A percentile compares a stretch with the other conserved stretches of the same genome.
These are phyloP conservation scores for Thraustochytrium sp. DNA, from an alignment of 352 stramenopile genomes.

Conservation along the genomic window DNA sequence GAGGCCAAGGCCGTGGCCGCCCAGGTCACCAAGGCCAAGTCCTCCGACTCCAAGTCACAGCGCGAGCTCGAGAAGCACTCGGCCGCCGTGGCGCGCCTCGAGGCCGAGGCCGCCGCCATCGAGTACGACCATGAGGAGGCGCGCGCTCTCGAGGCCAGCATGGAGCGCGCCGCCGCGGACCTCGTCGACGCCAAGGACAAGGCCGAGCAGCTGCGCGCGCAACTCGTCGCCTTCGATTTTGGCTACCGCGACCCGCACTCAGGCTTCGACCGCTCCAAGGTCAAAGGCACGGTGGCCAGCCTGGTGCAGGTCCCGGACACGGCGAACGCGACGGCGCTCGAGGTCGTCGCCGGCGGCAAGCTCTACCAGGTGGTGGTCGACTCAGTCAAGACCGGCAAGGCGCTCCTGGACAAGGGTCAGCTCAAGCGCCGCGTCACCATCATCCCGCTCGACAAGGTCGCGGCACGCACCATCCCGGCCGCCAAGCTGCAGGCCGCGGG, in stretches of 20 bases:
- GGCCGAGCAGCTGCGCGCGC: slow-evolving; percentile 81
- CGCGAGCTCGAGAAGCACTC: slow-evolving; percentile 67
- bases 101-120: slow-evolving; percentile 56
- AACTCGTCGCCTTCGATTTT: slow-evolving; percentile 92
- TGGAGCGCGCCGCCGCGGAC: slow-evolving; percentile 62
- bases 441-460: slow-evolving; percentile 85
- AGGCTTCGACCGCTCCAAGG: slow-evolving; percentile 87
- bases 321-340: slow-evolving; percentile 86
- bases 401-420: slow-evolving; percentile 92
- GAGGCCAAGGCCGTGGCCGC: background rate
- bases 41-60: slow-evolving; percentile 49
- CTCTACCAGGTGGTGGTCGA: slow-evolving; percentile 98
- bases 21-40: slow-evolving; percentile 53
- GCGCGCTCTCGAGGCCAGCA: slow-evolving; percentile 59
- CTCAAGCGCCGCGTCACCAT: slow-evolving; percentile 94
- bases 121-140: slow-evolving; percentile 61
- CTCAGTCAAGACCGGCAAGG: slow-evolving; percentile 94
- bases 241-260: slow-evolving; percentile 88
- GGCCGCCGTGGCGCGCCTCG: slow-evolving; percentile 49
- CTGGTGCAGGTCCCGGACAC: slow-evolving; percentile 88
- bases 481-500: slow-evolving; percentile 70
- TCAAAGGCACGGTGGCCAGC: slow-evolving; percentile 94
- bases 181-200: slow-evolving; percentile 67
- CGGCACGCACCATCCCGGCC: slow-evolving; percentile 56
- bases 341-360: slow-evolving; percentile 94